A percentile compares a stretch with the other conserved stretches of the same genome.
These are phyloP conservation scores for Tieghemiomyces parasiticus DNA, from an alignment of 192 early-diverging fungal genomes.

Conservation along the genomic window DNA sequence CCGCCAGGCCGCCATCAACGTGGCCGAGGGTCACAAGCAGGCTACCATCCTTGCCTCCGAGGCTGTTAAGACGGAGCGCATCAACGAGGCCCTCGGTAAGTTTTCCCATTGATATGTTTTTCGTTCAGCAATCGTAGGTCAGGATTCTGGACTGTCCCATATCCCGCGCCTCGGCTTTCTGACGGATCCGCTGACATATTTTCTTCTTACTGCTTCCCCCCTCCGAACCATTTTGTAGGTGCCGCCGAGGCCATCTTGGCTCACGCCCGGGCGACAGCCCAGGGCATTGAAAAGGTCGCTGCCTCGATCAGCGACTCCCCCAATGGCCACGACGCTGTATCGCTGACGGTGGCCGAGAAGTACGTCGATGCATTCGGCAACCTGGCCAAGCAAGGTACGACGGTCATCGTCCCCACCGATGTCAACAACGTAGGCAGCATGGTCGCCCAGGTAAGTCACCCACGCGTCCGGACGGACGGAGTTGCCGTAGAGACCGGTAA, in stretches of 20 bases:
- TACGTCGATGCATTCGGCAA: constrained; percentile 89
- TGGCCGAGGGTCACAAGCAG: constrained; percentile 89
- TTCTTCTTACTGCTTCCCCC: not conserved
- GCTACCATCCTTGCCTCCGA: constrained; percentile 87
- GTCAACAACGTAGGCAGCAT: constrained; percentile 72
- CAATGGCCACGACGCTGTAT: constrained; percentile 68
- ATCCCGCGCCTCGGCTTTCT: no score
- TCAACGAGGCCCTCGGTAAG: constrained; percentile 72
- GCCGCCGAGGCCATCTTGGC: constrained; percentile 82
- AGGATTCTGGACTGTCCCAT: no score
- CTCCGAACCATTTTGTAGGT: constrained; percentile 24
- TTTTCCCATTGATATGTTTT: no score
- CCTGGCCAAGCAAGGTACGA: constrained; percentile 84
- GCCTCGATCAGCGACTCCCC: constrained; percentile 46
- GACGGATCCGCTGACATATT: no score
- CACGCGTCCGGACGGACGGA: no score
- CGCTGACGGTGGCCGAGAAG: constrained; percentile 86
- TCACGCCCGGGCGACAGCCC: constrained; percentile 65
- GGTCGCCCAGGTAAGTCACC: constrained; percentile 66
- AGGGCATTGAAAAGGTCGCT: constrained; percentile 68
- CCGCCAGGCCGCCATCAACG: constrained; percentile 90
- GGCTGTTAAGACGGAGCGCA: constrained; percentile 75
- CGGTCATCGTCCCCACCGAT: constrained; percentile 74
- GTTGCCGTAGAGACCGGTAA: no score
- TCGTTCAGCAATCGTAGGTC: not conserved